These are phyloP conservation scores for Rhododendron henanense DNA, from an alignment of 148 eudicot genomes.

Conservation along the genomic window DNA sequence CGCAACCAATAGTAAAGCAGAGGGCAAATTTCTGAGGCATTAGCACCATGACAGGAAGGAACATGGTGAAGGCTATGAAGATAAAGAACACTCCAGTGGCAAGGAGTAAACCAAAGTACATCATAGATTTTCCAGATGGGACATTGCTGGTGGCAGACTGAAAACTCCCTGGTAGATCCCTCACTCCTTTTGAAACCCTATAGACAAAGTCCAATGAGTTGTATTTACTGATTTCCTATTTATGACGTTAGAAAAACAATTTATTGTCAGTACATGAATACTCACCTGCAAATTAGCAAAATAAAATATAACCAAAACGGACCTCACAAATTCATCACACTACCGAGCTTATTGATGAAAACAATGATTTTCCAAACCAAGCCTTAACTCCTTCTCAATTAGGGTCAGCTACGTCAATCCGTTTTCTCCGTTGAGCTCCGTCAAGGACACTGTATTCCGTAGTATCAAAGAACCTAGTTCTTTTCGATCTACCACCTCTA, in stretches of 20 bases:
- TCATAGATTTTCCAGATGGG: constrained; percentile 51
- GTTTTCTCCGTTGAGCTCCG: neutral
- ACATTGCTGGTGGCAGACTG: constrained; percentile 50
- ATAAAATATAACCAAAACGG: neutral
- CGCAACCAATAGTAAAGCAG: constrained; percentile 59
- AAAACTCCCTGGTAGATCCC: constrained; percentile 48
- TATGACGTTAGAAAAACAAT: neutral
- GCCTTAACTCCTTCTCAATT: neutral
- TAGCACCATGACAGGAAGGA: constrained; percentile 63
- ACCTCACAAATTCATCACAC: neutral
- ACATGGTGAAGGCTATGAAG: constrained; percentile 56
- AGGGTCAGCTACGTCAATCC: neutral
- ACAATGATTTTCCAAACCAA: neutral
- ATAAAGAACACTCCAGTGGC: constrained; percentile 50
- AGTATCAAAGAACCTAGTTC: neutral
- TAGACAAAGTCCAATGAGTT: neutral
- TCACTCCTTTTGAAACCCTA: constrained; percentile 55
- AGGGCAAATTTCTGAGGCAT: constrained; percentile 63
- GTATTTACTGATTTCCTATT: neutral
- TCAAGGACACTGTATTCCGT: neutral
- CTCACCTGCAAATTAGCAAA: neutral
- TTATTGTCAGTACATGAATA: neutral
- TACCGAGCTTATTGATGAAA: neutral
- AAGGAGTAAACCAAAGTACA: constrained; percentile 51
- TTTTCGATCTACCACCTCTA: neutral